These are phyloP conservation scores for Boletus holoroseus DNA, from an alignment of 1,284 basidiomycete genomes.

Conservation along the genomic window DNA sequence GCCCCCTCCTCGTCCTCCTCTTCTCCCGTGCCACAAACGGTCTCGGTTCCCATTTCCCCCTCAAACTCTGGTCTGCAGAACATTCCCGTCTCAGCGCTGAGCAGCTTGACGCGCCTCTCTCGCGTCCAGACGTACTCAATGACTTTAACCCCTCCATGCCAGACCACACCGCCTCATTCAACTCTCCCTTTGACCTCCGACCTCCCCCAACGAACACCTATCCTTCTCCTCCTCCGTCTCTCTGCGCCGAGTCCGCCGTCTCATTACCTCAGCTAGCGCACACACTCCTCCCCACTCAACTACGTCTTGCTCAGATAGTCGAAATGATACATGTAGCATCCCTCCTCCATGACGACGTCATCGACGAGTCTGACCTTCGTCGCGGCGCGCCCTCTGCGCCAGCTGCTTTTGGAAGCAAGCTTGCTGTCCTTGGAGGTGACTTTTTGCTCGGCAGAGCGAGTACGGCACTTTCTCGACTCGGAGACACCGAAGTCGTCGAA, in stretches of 20 bases:
- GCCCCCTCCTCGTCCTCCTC: conserved; percentile 87
- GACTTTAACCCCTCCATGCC: conserved; percentile 83
- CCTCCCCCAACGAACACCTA: conserved; percentile 36
- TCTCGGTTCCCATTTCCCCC: conserved; percentile 51
- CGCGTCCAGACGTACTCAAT: conserved; percentile 70
- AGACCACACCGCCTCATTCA: conserved; percentile 57
- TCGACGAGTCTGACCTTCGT: conserved; percentile 81
- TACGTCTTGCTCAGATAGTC: conserved; percentile 90
- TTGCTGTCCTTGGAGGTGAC: conserved; percentile 91
- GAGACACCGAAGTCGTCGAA: conserved; percentile 87
- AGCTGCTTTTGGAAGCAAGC: conserved; percentile 89
- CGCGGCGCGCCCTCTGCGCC: conserved; percentile 83
- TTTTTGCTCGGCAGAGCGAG: conserved; percentile 92
- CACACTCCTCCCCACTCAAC: conserved; percentile 73
- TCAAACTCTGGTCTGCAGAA: conserved; percentile 45
- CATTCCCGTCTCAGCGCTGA: conserved; percentile 38
- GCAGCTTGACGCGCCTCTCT: conserved; percentile 67
- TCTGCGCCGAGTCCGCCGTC: conserved; percentile 18
- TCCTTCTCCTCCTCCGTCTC: conserved; percentile 37
- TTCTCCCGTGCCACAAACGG: conserved; percentile 91
- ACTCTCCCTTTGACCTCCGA: conserved; percentile 41
- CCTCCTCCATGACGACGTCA: conserved; percentile 92
- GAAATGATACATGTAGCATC: conserved; percentile 99
- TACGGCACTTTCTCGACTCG: conserved; percentile 82
- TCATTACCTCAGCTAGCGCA: conserved; percentile 32